Conservation (phyloP, 75 land plant genomes). For the Pinus tabuliformis region DNA sequence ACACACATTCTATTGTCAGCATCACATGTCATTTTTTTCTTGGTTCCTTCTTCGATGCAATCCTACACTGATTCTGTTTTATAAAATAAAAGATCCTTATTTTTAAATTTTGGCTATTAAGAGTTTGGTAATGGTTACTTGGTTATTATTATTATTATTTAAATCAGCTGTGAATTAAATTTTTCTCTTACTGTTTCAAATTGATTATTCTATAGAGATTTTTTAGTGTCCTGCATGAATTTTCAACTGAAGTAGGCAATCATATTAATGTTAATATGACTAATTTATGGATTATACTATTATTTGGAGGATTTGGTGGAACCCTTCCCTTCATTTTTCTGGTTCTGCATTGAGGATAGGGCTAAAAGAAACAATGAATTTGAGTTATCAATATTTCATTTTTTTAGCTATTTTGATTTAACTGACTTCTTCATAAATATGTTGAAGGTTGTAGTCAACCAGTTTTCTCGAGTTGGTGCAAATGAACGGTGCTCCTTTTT, state of each 20-base stretch:
- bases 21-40: too few species aligned
- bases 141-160: too few species aligned
- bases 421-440: constrained; percentile 5
- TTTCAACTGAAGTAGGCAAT: background rate
- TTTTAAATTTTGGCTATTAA: too few species aligned
- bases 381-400: background rate
- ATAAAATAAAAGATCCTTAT: too few species aligned
- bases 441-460: constrained; percentile 83
- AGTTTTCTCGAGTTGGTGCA: constrained; percentile 78
- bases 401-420: background rate
- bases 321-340: background rate
- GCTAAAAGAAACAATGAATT: background rate
- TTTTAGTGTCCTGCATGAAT: background rate
- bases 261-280: background rate
- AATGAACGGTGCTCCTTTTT: constrained; percentile 72
- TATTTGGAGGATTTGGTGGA: background rate
- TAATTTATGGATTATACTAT: background rate
- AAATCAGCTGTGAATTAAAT: background rate
- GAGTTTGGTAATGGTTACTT: too few species aligned
- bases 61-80: too few species aligned
- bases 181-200: background rate
- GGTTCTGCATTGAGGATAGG: background rate
- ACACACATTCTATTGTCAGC: too few species aligned
- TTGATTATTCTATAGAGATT: background rate
- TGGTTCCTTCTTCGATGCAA: too few species aligned